Percentiles rank a stretch among this genome's conserved stretches.
Evolutionary conservation across 495 filamentous ascomycete species (phyloP).

Genomic region (Neurospora sp.): DNA sequence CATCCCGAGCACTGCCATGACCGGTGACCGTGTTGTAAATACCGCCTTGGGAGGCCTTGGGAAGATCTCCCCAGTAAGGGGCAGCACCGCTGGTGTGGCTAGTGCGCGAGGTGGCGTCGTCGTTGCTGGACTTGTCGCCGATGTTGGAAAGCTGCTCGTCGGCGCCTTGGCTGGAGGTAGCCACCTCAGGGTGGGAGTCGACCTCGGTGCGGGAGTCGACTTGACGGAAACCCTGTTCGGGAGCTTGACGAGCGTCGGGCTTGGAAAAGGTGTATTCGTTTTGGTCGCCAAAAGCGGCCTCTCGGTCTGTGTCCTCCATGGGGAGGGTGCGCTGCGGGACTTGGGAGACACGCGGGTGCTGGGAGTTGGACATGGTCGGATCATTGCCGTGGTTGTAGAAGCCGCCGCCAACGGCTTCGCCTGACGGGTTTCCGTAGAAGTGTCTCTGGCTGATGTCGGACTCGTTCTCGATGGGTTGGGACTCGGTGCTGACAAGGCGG

Average conservation of each 20-base stretch:
- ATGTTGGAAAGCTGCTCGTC: background rate
- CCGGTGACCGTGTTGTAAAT: slow-evolving; percentile 34
- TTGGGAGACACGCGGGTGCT: background rate
- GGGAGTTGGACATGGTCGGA: background rate
- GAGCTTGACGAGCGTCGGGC: background rate
- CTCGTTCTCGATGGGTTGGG: background rate
- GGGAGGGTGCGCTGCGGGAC: background rate
- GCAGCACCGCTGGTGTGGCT: background rate
- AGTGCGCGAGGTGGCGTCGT: background rate
- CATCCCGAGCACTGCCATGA: slow-evolving; percentile 29
- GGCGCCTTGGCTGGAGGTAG: background rate
- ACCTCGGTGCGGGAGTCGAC: background rate
- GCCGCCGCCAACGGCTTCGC: slow-evolving; percentile 9
- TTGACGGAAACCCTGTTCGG: background rate
- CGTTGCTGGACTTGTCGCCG: background rate
- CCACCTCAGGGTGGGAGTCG: background rate
- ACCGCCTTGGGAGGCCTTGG: slow-evolving; percentile 19
- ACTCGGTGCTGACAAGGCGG: slow-evolving; percentile 17
- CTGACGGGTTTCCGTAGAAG: background rate
- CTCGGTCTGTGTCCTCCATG: background rate
- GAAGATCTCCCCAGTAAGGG: slow-evolving; percentile 32
- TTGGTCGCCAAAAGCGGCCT: background rate
- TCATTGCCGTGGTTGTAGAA: slow-evolving; percentile 1
- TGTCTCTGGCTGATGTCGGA: background rate
- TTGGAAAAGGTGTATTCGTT: background rate